Percentiles rank a stretch among this genome's conserved stretches.
phyloP scores from a whole-genome alignment of 768 basidiomycete genomes.

The Tricholoma furcatifolium region DNA sequence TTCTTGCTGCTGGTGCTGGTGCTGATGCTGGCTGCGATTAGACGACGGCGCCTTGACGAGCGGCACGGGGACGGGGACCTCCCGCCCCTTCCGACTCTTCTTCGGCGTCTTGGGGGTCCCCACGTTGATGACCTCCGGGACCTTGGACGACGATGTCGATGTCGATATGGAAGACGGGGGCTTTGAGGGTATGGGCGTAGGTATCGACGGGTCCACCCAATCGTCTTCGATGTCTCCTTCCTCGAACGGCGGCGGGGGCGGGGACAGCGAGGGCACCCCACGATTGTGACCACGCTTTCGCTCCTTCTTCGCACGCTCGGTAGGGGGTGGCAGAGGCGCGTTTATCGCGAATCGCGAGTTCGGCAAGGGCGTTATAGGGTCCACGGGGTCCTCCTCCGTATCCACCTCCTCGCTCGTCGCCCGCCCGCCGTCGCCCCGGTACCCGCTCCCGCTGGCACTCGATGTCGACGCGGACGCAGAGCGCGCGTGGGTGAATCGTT shows the following conservation, averaged over 20 bases:
- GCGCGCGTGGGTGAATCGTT: constrained; percentile 54
- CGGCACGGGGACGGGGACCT: constrained; percentile 41
- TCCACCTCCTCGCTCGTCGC: constrained; percentile 56
- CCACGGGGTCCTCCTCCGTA: constrained; percentile 71
- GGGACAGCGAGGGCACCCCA: no score
- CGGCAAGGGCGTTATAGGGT: constrained; percentile 69
- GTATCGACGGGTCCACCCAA: constrained; percentile 70
- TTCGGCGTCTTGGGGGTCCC: constrained; percentile 25
- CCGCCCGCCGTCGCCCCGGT: constrained; percentile 25
- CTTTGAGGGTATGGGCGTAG: constrained; percentile 25
- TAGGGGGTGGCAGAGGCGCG: constrained; percentile 14
- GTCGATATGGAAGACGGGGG: neutral
- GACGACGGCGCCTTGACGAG: constrained; percentile 37
- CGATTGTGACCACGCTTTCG: no score
- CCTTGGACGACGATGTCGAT: neutral
- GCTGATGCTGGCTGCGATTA: constrained; percentile 1
- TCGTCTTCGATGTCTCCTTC: constrained; percentile 58
- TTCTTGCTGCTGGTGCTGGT: constrained; percentile 23
- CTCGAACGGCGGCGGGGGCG: constrained; percentile 7
- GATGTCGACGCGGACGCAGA: constrained; percentile 42
- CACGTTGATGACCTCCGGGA: constrained; percentile 9
- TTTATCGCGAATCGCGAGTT: constrained; percentile 37
- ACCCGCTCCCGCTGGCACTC: constrained; percentile 23
- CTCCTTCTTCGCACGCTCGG: constrained; percentile 25
- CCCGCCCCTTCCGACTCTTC: constrained; percentile 29